Conservation (phyloP, 2,329 filamentous ascomycete genomes). For the Colletotrichum neosansevieriae region DNA sequence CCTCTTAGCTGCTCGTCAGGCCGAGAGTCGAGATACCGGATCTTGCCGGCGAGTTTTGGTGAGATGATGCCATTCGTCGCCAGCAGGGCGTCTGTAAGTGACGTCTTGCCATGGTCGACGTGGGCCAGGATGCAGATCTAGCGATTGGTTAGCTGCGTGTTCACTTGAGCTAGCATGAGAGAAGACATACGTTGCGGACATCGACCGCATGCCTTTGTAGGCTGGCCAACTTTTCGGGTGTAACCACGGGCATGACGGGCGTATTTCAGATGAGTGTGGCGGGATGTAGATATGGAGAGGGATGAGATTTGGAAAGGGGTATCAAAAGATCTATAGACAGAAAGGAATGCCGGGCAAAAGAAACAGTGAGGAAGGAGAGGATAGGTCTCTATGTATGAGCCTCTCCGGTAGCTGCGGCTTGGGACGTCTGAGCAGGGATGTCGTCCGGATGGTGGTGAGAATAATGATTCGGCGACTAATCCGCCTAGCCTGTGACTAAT, state of each 20-base stretch:
- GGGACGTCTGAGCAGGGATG: conserved; percentile 6
- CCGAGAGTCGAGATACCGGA: conserved; percentile 95
- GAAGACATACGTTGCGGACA: conserved; percentile 82
- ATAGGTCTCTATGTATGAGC: neutral
- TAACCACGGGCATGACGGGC: conserved; percentile 85
- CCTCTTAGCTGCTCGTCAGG: conserved; percentile 96
- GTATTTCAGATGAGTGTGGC: neutral
- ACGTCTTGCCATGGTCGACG: conserved; percentile 98
- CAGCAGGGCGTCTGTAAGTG: conserved; percentile 93
- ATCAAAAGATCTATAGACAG: conserved; percentile 36
- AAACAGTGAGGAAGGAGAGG: neutral
- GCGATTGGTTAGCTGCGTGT: conserved; percentile 39
- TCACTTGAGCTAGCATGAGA: conserved; percentile 3
- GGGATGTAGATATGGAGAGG: neutral
- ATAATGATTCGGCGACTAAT: conserved; percentile 26
- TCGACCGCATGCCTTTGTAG: conserved; percentile 89
- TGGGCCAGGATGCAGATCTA: conserved; percentile 96
- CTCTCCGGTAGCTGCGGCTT: neutral
- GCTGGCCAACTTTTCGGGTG: conserved; percentile 87
- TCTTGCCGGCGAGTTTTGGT: conserved; percentile 95
- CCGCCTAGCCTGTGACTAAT: conserved; percentile 34
- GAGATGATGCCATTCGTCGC: conserved; percentile 99
- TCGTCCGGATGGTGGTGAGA: conserved; percentile 6
- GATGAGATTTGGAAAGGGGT: neutral
- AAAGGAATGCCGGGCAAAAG: conserved; percentile 17